A percentile compares a stretch with the other conserved stretches of the same genome.
Conservation (phyloP, 106 monocot species). For the Dioscorea dumetorum region DNA sequence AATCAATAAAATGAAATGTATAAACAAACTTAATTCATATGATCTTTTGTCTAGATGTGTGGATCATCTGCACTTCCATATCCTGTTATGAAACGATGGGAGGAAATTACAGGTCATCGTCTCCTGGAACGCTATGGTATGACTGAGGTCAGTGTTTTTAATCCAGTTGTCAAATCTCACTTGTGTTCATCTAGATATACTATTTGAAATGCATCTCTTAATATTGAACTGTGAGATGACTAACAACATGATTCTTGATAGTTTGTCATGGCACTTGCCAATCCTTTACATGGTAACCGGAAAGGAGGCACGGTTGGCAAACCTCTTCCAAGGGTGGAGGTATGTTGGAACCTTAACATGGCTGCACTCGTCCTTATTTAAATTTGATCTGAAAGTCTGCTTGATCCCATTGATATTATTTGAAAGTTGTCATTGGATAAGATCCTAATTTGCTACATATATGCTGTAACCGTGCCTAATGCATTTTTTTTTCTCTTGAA, state of each 20-base stretch:
- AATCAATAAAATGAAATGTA: background rate
- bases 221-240: background rate
- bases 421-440: background rate
- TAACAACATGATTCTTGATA: slow-evolving; percentile 22
- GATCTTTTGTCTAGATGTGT: slow-evolving; percentile 61
- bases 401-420: background rate
- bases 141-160: slow-evolving; percentile 69
- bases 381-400: too few relatives aligned
- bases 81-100: slow-evolving; percentile 93
- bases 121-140: slow-evolving; percentile 98
- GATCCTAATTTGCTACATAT: too few relatives aligned
- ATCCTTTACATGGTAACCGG: slow-evolving; percentile 75
- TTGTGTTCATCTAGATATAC: too few relatives aligned
- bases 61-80: slow-evolving; percentile 98
- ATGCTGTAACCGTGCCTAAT: too few relatives aligned
- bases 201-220: too few relatives aligned
- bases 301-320: slow-evolving; percentile 92
- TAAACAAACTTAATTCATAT: background rate
- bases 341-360: slow-evolving; percentile 11
- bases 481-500: too few relatives aligned
- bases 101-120: slow-evolving; percentile 76
- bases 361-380: background rate
- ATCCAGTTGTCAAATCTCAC: background rate
- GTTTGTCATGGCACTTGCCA: slow-evolving; percentile 98
- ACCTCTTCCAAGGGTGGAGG: slow-evolving; percentile 88